A percentile compares a stretch with the other conserved stretches of the same genome.
Evolutionary conservation across 1,284 basidiomycete species (phyloP).

Genomic region (Austroboletus rostrupii): DNA sequence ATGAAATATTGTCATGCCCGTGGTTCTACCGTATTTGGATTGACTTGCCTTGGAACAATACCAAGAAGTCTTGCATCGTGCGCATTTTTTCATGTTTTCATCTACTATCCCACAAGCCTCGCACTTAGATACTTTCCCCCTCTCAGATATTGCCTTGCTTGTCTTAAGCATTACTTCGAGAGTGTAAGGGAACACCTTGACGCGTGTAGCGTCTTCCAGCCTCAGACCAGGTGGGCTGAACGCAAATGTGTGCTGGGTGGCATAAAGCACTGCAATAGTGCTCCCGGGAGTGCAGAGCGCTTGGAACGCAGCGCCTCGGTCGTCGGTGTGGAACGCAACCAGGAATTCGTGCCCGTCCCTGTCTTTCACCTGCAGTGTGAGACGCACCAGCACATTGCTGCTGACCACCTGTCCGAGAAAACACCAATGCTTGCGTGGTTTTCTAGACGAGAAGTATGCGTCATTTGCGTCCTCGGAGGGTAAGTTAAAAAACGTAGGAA

Average conservation of each 20-base stretch:
- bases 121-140: slow-evolving; percentile 18
- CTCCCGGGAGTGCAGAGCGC: slow-evolving; percentile 24
- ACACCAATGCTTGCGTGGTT: slow-evolving; percentile 28
- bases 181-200: slow-evolving; percentile 28
- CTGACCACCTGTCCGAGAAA: slow-evolving; percentile 28
- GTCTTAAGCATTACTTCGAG: slow-evolving; percentile 27
- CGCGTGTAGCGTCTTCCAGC: slow-evolving; percentile 21
- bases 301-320: slow-evolving; percentile 25
- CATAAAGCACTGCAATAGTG: slow-evolving; percentile 31
- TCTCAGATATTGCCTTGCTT: slow-evolving; percentile 22
- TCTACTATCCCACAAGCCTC: slow-evolving; percentile 21
- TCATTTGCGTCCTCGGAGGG: slow-evolving; percentile 23
- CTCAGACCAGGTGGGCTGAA: slow-evolving; percentile 30
- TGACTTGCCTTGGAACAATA: slow-evolving; percentile 30
- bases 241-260: slow-evolving; percentile 27
- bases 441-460: slow-evolving; percentile 20
- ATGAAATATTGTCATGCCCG: slow-evolving; percentile 6
- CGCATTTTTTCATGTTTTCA: slow-evolving; percentile 24
- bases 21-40: not conserved
- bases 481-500: slow-evolving; percentile 23
- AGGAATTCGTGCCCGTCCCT: slow-evolving; percentile 22
- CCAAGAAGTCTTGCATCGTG: slow-evolving; percentile 26
- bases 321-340: slow-evolving; percentile 32
- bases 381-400: slow-evolving; percentile 22
- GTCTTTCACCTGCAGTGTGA: slow-evolving; percentile 27